Evolutionary conservation across 495 filamentous ascomycete genomes (phyloP), one percentile per base, ranked within the genome.

Genomic region (Lepidopterella palustris): DNA sequence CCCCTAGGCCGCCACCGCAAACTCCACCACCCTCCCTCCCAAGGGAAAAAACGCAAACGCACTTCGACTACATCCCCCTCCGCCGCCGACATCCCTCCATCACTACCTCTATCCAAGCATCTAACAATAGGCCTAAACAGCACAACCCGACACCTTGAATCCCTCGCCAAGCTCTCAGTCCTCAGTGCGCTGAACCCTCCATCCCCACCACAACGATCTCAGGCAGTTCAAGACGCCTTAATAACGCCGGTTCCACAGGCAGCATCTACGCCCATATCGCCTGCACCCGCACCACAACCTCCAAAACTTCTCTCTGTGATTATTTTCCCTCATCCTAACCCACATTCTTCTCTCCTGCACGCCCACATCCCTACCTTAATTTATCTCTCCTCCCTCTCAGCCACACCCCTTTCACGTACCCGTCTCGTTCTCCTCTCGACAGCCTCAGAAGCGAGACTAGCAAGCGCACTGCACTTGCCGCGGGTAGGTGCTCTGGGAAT

Each of bases 401-500:
- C 6, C 72, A 73, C 23, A 72, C 78, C 20, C 81, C 80, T 26
- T 80, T 79, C 2, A 72, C 59, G 78, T 35, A 80, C 76, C 10
- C 74, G 78, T 50, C 72, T 88, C 11, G 76, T 87, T 23, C 73
- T 79, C 2, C 75, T 88, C 39, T 77, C 79, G 11, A 77, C 76
- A 59, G 68, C 74, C 4, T 76, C 76, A 27, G 82, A 83, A 61
- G 70, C 75, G 21, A 72, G 75, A 15, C 62, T 88, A 21, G 75
- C 72, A 29, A 66, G 71, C 26, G 74, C 77, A 18, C 71, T 87
- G 0, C 74, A 77, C 6, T 76, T 85, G 29, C 82, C 82, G 15
- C 75, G 83, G 27, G 82, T 82, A 4, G 80, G 80, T 28, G 77
- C 82, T 45, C 71, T 89, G 48, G 86, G 78, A 2, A 53, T 89